These are phyloP conservation scores for Schizosaccharomyces japonicus DNA, from an alignment of 805 yeast genomes.

Conservation along the genomic window DNA sequence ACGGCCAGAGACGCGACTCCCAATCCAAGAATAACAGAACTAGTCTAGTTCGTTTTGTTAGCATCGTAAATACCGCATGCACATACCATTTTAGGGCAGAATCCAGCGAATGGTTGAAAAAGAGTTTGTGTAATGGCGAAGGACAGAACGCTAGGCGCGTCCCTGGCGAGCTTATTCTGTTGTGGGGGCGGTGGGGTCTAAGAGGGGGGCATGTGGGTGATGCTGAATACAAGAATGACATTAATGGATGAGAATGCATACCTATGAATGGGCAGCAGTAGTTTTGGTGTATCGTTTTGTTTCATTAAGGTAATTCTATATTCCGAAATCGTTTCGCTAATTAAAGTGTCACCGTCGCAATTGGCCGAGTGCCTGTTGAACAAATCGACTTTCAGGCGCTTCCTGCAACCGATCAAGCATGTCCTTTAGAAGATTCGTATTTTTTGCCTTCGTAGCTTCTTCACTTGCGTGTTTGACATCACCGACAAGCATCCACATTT, in stretches of 20 bases:
- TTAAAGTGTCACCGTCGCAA: conserved; percentile 1
- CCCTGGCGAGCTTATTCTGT: no score
- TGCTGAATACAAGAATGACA: no score
- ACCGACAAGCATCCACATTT: conserved; percentile 28
- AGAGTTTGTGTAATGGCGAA: no score
- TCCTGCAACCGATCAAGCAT: conserved; percentile 10
- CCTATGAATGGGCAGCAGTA: no score
- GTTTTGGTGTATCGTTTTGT: no score
- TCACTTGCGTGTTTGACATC: conserved; percentile 18
- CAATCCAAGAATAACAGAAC: not conserved
- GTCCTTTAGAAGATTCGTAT: conserved; percentile 10
- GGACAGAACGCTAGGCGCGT: no score
- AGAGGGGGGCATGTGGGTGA: no score
- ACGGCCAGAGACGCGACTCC: conserved; percentile 2
- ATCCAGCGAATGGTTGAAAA: not conserved
- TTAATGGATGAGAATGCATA: no score
- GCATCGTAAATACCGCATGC: not conserved
- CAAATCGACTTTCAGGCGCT: conserved; percentile 1
- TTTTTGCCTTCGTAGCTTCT: conserved; percentile 15
- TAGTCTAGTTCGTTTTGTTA: not conserved
- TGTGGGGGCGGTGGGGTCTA: no score
- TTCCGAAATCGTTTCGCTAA: no score
- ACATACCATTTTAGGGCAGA: not conserved
- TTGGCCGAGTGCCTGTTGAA: not conserved
- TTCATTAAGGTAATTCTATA: no score